Evolutionary conservation across 179 eudicot species (phyloP).

Genomic region (Heliamphora pulchella): DNA sequence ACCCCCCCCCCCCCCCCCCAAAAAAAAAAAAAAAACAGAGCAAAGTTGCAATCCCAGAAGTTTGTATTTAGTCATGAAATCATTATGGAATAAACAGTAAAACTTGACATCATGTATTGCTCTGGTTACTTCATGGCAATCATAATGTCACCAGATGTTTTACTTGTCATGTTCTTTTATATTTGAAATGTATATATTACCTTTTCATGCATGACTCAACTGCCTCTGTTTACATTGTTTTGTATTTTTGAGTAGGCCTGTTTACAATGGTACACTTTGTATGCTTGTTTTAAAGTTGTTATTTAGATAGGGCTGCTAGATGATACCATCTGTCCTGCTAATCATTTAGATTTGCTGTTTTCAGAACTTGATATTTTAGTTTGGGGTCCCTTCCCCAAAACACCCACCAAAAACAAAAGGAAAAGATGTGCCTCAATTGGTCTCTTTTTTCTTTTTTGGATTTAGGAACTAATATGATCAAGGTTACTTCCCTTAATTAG

Average conservation of each 20-base stretch:
- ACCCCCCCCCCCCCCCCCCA: no score
- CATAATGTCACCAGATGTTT: background rate
- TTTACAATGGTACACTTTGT: no score
- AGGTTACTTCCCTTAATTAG: constrained; percentile 27
- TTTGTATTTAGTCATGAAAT: constrained; percentile 4
- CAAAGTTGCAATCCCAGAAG: no score
- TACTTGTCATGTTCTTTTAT: background rate
- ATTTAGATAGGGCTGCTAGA: background rate
- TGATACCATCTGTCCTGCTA: background rate
- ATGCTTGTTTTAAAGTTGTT: no score
- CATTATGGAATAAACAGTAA: background rate
- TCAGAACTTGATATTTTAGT: no score
- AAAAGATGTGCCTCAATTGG: background rate
- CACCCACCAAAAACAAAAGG: background rate
- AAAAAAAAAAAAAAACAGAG: no score
- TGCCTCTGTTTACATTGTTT: no score
- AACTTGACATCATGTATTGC: no score
- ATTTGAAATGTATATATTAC: background rate
- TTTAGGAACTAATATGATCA: constrained; percentile 12
- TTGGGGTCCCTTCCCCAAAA: no score
- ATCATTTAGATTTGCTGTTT: background rate
- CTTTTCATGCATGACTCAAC: background rate
- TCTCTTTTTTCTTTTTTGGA: background rate
- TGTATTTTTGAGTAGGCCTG: no score
- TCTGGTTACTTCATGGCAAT: no score